Conservation (phyloP, 2,329 filamentous ascomycete species). For the Thelonectria discophora region DNA sequence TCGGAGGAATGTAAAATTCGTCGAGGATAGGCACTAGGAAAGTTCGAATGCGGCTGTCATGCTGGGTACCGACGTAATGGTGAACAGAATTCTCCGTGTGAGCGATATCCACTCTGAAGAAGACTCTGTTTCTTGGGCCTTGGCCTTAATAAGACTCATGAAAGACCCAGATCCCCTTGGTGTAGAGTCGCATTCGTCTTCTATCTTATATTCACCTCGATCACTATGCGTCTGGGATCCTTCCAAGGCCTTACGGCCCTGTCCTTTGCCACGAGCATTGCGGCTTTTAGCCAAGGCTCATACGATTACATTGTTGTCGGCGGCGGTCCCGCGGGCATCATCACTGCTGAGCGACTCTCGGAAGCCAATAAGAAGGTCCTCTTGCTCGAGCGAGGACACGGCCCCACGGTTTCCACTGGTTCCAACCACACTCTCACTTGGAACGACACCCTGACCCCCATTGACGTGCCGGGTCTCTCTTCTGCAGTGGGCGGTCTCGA, state of each 20-base stretch:
- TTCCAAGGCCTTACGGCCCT: conserved; percentile 18
- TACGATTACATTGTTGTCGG: conserved; percentile 43
- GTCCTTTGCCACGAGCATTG: not conserved
- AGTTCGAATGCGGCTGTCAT: too few species aligned
- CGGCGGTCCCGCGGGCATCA: conserved; percentile 37
- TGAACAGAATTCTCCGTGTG: not conserved
- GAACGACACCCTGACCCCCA: conserved; percentile 70
- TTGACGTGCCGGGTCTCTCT: conserved; percentile 69
- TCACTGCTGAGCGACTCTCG: conserved; percentile 56
- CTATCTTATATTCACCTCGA: not conserved
- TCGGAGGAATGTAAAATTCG: not conserved
- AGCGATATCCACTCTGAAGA: not conserved
- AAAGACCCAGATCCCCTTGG: not conserved
- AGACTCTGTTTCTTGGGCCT: not conserved
- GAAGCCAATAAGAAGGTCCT: conserved; percentile 71
- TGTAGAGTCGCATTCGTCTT: not conserved
- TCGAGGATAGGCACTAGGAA: not conserved
- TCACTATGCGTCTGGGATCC: conserved; percentile 15
- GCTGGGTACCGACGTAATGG: too few species aligned
- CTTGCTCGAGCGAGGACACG: conserved; percentile 66
- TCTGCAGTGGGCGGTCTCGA: conserved; percentile 71
- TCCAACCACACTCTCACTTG: conserved; percentile 68
- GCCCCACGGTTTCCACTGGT: conserved; percentile 69
- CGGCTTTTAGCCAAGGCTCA: not conserved
- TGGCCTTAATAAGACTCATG: not conserved